A percentile compares a stretch with the other conserved stretches of the same genome.
Conservation (phyloP, 129 eudicot genomes). For the Helianthus annuus region DNA sequence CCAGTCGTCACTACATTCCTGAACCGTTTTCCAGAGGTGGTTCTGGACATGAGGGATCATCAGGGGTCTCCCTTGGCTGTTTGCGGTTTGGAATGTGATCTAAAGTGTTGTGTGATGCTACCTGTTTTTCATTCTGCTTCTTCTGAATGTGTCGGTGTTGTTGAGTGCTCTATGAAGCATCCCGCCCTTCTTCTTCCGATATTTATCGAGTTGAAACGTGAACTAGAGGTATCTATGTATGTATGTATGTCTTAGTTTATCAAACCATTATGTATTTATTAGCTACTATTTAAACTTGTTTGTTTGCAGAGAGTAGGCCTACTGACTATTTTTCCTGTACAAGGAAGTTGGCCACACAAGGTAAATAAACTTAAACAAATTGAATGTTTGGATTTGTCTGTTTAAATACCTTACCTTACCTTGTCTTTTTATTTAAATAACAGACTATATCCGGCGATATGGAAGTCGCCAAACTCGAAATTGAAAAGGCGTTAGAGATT, state of each 20-base stretch:
- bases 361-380: not conserved
- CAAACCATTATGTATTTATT: too few species aligned
- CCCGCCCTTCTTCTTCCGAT: too few species aligned
- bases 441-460: not conserved
- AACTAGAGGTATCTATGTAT: too few species aligned
- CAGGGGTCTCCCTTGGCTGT: not conserved
- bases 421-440: not conserved
- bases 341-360: conserved; percentile 5
- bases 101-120: not conserved
- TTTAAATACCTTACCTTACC: not conserved
- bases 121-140: not conserved
- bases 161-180: conserved; percentile 1
- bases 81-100: not conserved
- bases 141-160: conserved; percentile 12
- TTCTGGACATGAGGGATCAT: not conserved
- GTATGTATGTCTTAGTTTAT: too few species aligned
- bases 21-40: conserved; percentile 10
- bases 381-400: not conserved
- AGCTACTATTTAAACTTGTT: too few species aligned
- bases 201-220: too few species aligned
- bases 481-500: not conserved
- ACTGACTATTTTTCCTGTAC: not conserved
- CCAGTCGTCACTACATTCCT: not conserved
- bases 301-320: not conserved
- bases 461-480: not conserved